Percentiles rank a stretch among this genome's conserved stretches.
phyloP scores from a whole-genome alignment of 768 basidiomycete species.

The Crepidotus variabilis region DNA sequence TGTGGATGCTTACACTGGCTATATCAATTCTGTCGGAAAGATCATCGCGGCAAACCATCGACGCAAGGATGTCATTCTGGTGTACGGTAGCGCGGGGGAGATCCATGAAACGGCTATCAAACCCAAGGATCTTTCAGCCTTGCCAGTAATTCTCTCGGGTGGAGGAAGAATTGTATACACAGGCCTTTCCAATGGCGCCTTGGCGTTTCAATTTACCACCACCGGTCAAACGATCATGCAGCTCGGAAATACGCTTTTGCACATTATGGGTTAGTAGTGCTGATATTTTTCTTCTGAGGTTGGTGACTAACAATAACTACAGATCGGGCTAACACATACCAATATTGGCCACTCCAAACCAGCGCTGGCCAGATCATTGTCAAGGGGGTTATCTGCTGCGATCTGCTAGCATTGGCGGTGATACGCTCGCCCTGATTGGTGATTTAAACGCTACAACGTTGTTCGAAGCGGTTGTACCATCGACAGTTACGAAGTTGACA shows the following conservation, averaged over 20 bases:
- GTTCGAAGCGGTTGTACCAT: conserved; percentile 46
- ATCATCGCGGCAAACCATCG: conserved; percentile 42
- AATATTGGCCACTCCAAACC: conserved; percentile 48
- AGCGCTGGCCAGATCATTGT: conserved; percentile 35
- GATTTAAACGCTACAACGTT: conserved; percentile 39
- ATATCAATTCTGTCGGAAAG: conserved; percentile 42
- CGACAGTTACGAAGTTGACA: conserved; percentile 32
- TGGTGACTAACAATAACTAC: neutral
- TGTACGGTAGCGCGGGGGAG: conserved; percentile 47
- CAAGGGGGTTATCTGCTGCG: conserved; percentile 50
- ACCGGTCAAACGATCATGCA: conserved; percentile 46
- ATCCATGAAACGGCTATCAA: conserved; percentile 48
- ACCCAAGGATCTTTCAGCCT: conserved; percentile 16
- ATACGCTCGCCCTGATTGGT: conserved; percentile 35
- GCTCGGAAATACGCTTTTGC: conserved; percentile 36
- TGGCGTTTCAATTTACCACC: conserved; percentile 43
- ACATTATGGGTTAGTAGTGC: conserved; percentile 37
- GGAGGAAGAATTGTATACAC: conserved; percentile 33
- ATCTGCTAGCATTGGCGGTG: conserved; percentile 25
- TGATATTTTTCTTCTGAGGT: neutral
- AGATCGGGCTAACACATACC: conserved; percentile 47
- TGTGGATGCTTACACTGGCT: conserved; percentile 44
- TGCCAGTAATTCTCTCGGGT: conserved; percentile 32
- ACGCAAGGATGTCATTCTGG: conserved; percentile 40
- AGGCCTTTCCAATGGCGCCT: conserved; percentile 27